Percentiles rank a stretch among this genome's conserved stretches.
phyloP scores from a whole-genome alignment of 2,329 filamentous ascomycete species.

The Dactylellina parvicollis region DNA sequence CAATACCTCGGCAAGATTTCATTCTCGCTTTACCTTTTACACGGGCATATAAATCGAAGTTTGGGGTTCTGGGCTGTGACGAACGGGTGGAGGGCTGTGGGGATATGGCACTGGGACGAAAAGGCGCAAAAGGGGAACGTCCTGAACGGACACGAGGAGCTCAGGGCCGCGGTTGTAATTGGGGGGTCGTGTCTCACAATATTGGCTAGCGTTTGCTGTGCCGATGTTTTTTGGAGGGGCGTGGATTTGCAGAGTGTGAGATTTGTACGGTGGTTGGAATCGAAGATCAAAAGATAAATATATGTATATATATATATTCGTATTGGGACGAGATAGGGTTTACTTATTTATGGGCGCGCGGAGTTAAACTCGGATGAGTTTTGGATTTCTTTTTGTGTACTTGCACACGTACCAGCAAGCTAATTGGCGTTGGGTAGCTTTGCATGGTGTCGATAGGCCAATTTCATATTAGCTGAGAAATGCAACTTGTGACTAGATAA shows the following conservation, averaged over 20 bases:
- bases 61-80: conserved; percentile 9
- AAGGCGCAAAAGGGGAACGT: background rate
- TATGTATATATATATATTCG: no score
- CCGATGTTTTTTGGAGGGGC: conserved; percentile 33
- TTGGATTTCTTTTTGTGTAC: no score
- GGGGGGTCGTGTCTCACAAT: conserved; percentile 5
- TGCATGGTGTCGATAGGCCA: no score
- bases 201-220: conserved; percentile 4
- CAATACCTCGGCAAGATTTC: conserved; percentile 32
- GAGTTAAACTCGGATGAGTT: no score
- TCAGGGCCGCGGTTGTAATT: background rate
- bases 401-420: no score
- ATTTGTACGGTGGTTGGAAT: conserved; percentile 36
- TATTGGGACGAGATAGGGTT: no score
- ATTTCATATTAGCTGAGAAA: no score
- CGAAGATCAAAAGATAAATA: conserved; percentile 22
- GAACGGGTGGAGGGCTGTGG: background rate
- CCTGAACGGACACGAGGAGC: background rate
- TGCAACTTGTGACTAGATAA: no score
- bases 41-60: conserved; percentile 18
- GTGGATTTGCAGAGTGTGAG: conserved; percentile 33
- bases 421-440: no score
- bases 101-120: background rate
- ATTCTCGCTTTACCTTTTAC: conserved; percentile 28
- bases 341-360: no score